These are phyloP conservation scores for Sporothrix brasiliensis DNA, from an alignment of 2,329 filamentous ascomycete species.

Conservation along the genomic window DNA sequence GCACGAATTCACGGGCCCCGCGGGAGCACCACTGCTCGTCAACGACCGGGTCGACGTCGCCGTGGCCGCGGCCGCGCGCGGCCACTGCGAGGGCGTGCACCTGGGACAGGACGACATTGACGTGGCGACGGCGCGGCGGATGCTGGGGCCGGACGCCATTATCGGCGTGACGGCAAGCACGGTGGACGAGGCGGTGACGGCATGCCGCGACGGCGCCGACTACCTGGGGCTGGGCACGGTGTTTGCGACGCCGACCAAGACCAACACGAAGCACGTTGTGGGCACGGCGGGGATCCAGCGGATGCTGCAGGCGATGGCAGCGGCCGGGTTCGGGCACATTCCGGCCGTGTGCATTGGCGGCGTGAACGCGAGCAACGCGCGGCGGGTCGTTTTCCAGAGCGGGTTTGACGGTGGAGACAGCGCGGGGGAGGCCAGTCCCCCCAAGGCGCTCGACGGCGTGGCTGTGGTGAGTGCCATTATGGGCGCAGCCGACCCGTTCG, in stretches of 20 bases:
- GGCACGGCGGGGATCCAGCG: slow-evolving; percentile 70
- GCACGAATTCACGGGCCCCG: slow-evolving; percentile 65
- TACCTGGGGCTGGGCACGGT: slow-evolving; percentile 92
- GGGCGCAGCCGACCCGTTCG: slow-evolving; percentile 67
- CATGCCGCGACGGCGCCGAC: slow-evolving; percentile 76
- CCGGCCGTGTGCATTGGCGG: slow-evolving; percentile 86
- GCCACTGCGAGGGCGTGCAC: slow-evolving; percentile 89
- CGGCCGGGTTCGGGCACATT: slow-evolving; percentile 49
- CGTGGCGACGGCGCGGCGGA: slow-evolving; percentile 61
- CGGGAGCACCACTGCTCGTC: slow-evolving; percentile 70
- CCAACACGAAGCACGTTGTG: slow-evolving; percentile 76
- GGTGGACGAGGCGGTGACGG: slow-evolving; percentile 69
- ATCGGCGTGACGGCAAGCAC: slow-evolving; percentile 87
- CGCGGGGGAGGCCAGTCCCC: neutral
- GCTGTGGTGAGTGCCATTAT: slow-evolving; percentile 91
- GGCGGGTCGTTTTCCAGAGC: slow-evolving; percentile 74
- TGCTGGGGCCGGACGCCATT: slow-evolving; percentile 77
- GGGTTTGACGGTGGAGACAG: slow-evolving; percentile 32
- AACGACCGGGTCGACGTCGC: slow-evolving; percentile 93
- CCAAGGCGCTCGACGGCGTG: slow-evolving; percentile 68
- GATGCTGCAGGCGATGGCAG: slow-evolving; percentile 65
- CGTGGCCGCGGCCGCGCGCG: slow-evolving; percentile 77
- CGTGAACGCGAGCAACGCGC: slow-evolving; percentile 75
- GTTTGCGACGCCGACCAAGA: slow-evolving; percentile 74
- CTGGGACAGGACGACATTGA: slow-evolving; percentile 90